Base-by-base conservation (phyloP, 495 filamentous ascomycete species). In the Penicillium riverlandense region DNA sequence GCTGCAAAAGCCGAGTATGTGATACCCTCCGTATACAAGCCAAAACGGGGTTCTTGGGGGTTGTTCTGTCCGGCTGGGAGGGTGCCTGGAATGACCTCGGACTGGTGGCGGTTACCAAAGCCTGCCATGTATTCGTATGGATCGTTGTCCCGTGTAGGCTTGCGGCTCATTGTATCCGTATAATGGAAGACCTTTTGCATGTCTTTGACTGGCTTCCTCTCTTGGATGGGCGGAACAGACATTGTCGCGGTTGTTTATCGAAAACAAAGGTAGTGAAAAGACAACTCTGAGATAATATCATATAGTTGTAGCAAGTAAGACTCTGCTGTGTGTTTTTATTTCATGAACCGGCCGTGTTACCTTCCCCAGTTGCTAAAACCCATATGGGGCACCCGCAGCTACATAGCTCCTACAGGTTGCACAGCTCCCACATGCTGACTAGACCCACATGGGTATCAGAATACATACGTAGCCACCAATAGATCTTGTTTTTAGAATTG, bases 11-110 rank as follows among this genome's bases (percentile, higher is more conserved):
- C 79, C 35, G 71, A 75, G 53, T 81, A 81, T 8, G 78, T 72
- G 15, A 80, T 62, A 1, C 78, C 78, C 62, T 83, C 80, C n/a
- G 78, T 78, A 50, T 82, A 75, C 14, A 82, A 52, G 11, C 65
- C 66, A 39, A 66, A 70, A 0, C 65, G 56, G 28, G 46, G 37
- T 16, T 63, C 61, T 14, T 67, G 66, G 9, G 66, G 66, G 35
- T 67, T 70, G 44, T 70, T 70, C 46, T 70, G 66, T 4, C 62
- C 66, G 8, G 60, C 60, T 8, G 66, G 66, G 2, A 70, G 39
- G 4, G 64, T 65, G 6, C 66, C 66, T 0, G 66, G 66, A 32
- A 70, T 66, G n/a, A 67, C 59, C 40, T 70, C 66, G 9, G 66
- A 68, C 39, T 63, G 55, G 40, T 54, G 52, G 16, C 65, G 59